Conservation (phyloP, 2,329 filamentous ascomycete genomes). For the Trichoderma aggressivum region DNA sequence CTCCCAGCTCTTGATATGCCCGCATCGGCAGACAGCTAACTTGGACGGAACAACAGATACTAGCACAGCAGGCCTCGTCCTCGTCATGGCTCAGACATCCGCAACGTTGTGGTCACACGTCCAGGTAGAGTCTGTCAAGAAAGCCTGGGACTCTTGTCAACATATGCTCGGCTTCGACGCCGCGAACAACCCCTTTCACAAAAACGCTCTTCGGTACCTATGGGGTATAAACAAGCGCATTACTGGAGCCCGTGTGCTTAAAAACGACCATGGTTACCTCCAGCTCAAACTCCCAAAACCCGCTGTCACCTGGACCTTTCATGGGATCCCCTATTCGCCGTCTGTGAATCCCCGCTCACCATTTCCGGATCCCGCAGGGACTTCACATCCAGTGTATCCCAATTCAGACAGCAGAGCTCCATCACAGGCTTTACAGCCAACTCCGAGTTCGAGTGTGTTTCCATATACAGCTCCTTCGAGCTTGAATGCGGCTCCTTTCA, state of each 20-base stretch:
- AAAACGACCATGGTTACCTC: background rate
- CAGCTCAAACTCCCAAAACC: background rate
- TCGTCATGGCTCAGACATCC: slow-evolving; percentile 21
- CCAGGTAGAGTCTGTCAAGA: slow-evolving; percentile 15
- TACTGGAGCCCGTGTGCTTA: background rate
- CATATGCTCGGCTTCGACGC: slow-evolving; percentile 5
- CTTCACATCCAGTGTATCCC: background rate
- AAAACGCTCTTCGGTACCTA: slow-evolving; percentile 7
- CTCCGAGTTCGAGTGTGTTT: no score
- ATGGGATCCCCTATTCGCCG: background rate
- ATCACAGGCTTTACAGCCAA: background rate
- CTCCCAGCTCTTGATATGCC: background rate
- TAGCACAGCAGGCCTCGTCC: slow-evolving; percentile 21
- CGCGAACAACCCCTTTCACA: background rate
- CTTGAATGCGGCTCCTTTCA: background rate
- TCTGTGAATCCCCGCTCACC: background rate
- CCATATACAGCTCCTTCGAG: background rate
- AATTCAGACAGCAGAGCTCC: background rate
- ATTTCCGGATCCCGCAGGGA: background rate
- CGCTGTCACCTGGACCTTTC: background rate
- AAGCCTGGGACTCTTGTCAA: background rate
- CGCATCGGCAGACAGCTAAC: background rate
- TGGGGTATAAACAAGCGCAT: slow-evolving; percentile 11
- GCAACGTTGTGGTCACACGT: background rate
- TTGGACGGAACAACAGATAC: slow-evolving; percentile 17